Evolutionary conservation across 176 grass and related monocot species (phyloP).

Genomic region (Dactylis glomerata): DNA sequence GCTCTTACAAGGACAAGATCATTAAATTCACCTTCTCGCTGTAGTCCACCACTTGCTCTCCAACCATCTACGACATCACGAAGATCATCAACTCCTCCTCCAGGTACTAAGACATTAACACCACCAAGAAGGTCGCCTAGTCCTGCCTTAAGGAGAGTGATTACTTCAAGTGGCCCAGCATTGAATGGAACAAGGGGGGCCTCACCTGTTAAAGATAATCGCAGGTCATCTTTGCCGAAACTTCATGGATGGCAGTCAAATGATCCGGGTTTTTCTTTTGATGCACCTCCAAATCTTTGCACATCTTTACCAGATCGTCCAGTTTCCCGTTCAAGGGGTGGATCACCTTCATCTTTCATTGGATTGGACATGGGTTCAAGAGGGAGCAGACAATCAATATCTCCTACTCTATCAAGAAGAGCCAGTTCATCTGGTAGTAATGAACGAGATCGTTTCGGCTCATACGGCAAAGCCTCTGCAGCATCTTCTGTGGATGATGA

Average conservation of each 20-base stretch:
- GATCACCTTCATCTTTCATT: constrained; percentile 56
- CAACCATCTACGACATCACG: constrained; percentile 39
- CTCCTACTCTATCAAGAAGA: constrained; percentile 78
- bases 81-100: constrained; percentile 59
- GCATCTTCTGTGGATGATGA: constrained; percentile 79
- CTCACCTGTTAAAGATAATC: constrained; percentile 57
- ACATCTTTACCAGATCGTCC: constrained; percentile 69
- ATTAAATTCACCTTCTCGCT: constrained; percentile 68
- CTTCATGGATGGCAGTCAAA: constrained; percentile 66
- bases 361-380: constrained; percentile 53
- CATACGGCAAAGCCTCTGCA: constrained; percentile 59
- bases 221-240: constrained; percentile 68
- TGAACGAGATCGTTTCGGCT: constrained; percentile 62
- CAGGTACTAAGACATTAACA: constrained; percentile 50
- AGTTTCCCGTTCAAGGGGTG: constrained; percentile 61
- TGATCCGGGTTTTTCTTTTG: constrained; percentile 61
- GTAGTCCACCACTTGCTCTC: constrained; percentile 52
- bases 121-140: constrained; percentile 67
- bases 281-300: constrained; percentile 75
- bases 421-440: constrained; percentile 63
- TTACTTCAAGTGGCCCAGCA: constrained; percentile 45
- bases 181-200: constrained; percentile 51
- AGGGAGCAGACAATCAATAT: constrained; percentile 77
- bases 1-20: constrained; percentile 46
- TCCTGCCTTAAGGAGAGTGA: constrained; percentile 65